Evolutionary conservation across 495 filamentous ascomycete genomes (phyloP).

Genomic region (Podospora pseudopauciseta): DNA sequence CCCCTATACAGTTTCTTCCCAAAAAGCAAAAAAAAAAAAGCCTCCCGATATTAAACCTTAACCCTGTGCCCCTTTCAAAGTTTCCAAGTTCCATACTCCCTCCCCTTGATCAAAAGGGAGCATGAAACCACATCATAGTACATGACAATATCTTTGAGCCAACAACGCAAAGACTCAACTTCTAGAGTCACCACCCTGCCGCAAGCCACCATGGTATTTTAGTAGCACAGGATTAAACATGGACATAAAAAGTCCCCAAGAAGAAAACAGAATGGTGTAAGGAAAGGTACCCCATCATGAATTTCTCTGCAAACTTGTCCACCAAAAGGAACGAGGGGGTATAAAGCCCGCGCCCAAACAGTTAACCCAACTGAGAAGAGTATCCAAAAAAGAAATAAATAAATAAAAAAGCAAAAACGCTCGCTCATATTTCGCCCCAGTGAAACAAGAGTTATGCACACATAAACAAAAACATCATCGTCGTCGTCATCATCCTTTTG

Average conservation of each 20-base stretch:
- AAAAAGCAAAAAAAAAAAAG: neutral
- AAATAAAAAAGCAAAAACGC: slow-evolving; percentile 20
- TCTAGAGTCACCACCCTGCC: neutral
- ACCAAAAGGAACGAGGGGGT: neutral
- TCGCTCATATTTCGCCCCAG: slow-evolving; percentile 24
- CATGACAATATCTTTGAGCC: neutral
- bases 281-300: neutral
- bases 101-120: neutral
- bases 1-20: neutral
- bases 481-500: slow-evolving; percentile 24
- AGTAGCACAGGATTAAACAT: neutral
- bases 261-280: neutral
- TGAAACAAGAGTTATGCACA: slow-evolving; percentile 10
- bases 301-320: neutral
- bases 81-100: neutral
- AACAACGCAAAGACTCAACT: neutral
- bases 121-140: neutral
- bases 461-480: slow-evolving; percentile 4
- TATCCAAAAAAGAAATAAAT: neutral
- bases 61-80: neutral
- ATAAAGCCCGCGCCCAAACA: slow-evolving; percentile 1
- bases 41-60: neutral
- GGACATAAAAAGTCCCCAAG: neutral
- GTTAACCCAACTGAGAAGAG: neutral
- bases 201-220: neutral